Percentiles rank a stretch among this genome's conserved stretches.
These are phyloP conservation scores for Mesembryanthemum crystallinum DNA, from an alignment of 148 eudicot species.

Conservation along the genomic window DNA sequence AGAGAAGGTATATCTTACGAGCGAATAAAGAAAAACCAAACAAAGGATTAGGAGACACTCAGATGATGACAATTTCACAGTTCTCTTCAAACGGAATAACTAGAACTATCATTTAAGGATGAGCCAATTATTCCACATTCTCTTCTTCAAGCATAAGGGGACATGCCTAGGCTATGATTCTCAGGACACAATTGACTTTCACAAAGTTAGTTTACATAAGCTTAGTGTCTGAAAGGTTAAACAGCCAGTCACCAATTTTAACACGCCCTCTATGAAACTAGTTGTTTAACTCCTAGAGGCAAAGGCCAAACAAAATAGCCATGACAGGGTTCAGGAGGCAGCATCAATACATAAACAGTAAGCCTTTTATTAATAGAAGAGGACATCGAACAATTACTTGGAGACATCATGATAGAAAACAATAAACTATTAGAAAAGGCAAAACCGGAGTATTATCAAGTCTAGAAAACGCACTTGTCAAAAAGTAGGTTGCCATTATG, in stretches of 20 bases:
- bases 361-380: neutral
- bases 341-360: no score
- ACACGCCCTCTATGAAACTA: neutral
- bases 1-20: neutral
- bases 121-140: no score
- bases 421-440: neutral
- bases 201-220: neutral
- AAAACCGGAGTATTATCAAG: neutral
- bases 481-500: slow-evolving; percentile 97
- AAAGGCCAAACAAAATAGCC: neutral
- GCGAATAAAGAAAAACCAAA: neutral
- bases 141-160: neutral
- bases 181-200: neutral
- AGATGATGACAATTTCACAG: neutral
- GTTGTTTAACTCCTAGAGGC: neutral
- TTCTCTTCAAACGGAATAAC: neutral
- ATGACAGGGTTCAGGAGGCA: no score
- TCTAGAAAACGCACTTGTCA: slow-evolving; percentile 60
- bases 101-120: neutral
- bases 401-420: neutral
- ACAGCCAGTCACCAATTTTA: neutral
- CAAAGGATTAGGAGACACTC: no score
- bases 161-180: neutral
- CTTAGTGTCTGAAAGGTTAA: neutral
- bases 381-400: neutral